phyloP scores from a whole-genome alignment of 768 basidiomycete genomes.

The Boletus tylopilopsis region DNA sequence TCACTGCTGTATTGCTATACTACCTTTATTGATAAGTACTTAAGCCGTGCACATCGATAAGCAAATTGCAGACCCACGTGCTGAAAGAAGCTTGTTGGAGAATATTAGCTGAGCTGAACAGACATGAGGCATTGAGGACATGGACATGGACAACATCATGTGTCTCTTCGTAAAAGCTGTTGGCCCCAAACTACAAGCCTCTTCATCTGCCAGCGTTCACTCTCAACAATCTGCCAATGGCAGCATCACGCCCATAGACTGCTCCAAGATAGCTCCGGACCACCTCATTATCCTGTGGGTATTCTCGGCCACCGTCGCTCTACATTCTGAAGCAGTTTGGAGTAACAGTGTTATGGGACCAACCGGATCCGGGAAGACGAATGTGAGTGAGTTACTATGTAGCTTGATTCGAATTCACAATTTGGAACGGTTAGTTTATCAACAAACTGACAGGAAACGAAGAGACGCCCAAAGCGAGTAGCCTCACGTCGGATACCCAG shows the following conservation, averaged over 20 bases:
- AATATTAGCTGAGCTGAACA: too few species aligned
- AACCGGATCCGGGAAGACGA: slow-evolving; percentile 24
- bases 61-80: too few species aligned
- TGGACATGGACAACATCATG: too few species aligned
- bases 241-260: background rate
- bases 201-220: background rate
- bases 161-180: too few species aligned
- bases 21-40: too few species aligned
- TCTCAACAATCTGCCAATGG: background rate
- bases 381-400: slow-evolving; percentile 13
- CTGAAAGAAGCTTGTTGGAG: too few species aligned
- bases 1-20: too few species aligned
- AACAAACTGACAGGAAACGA: slow-evolving; percentile 2
- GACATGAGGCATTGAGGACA: too few species aligned
- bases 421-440: slow-evolving; percentile 7
- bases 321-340: background rate
- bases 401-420: background rate
- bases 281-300: slow-evolving; percentile 18
- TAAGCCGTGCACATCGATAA: too few species aligned
- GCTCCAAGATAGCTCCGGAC: slow-evolving; percentile 5
- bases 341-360: slow-evolving; percentile 21
- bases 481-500: slow-evolving; percentile 13
- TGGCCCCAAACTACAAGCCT: too few species aligned
- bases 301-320: background rate
- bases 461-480: background rate